These are phyloP conservation scores for Phylloporus rhodoxanthus DNA, from an alignment of 768 basidiomycete species.

Conservation along the genomic window DNA sequence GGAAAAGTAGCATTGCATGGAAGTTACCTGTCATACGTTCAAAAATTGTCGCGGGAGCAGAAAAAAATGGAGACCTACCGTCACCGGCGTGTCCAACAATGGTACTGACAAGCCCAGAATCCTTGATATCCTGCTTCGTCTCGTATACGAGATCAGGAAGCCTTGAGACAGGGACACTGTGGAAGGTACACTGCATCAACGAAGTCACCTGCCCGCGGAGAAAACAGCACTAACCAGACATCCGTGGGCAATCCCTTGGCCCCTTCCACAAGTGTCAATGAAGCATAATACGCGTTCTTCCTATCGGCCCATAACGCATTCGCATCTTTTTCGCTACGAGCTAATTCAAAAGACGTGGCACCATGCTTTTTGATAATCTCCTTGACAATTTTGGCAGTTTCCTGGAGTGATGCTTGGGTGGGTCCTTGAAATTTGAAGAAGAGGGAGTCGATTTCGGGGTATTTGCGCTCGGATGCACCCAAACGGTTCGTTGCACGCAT, in stretches of 20 bases:
- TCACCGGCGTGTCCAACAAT: constrained; percentile 79
- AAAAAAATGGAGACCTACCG: constrained; percentile 38
- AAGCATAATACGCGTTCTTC: constrained; percentile 59
- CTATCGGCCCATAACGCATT: constrained; percentile 67
- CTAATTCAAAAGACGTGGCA: constrained; percentile 61
- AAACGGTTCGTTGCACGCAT: constrained; percentile 58
- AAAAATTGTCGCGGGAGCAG: neutral
- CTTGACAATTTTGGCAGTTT: constrained; percentile 55
- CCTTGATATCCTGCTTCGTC: constrained; percentile 64
- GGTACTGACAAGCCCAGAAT: constrained; percentile 50
- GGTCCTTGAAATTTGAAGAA: constrained; percentile 88
- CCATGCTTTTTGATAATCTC: constrained; percentile 58
- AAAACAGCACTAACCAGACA: constrained; percentile 49
- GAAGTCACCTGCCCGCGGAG: neutral
- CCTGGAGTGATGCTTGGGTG: constrained; percentile 49
- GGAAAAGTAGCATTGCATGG: constrained; percentile 51
- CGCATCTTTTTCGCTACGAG: constrained; percentile 59
- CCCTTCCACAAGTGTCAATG: constrained; percentile 52
- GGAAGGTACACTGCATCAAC: neutral
- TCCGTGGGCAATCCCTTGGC: constrained; percentile 65
- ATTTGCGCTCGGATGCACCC: constrained; percentile 49
- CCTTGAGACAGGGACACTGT: constrained; percentile 56
- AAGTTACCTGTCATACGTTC: constrained; percentile 36
- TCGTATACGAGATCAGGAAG: constrained; percentile 60
- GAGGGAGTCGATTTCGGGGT: constrained; percentile 60